These are phyloP conservation scores for Graphiopsis chlorocephala DNA, from an alignment of 2,329 filamentous ascomycete species.

Conservation along the genomic window DNA sequence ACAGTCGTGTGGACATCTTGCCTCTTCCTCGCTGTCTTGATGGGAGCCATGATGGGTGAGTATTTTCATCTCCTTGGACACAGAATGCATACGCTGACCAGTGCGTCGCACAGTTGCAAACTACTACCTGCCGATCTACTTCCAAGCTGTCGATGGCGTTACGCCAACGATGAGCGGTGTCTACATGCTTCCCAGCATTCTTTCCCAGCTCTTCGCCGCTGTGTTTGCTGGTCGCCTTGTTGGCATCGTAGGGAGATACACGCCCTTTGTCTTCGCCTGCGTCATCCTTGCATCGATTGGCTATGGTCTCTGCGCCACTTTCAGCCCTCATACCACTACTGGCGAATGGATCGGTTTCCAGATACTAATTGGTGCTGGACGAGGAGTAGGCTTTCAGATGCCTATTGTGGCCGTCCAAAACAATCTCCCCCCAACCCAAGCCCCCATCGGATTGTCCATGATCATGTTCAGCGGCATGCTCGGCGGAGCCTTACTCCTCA, in stretches of 20 bases:
- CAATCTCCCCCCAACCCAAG: slow-evolving; percentile 24
- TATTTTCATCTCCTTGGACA: slow-evolving; percentile 15
- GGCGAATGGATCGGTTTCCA: slow-evolving; percentile 55
- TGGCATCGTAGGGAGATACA: slow-evolving; percentile 18
- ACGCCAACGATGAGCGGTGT: slow-evolving; percentile 40
- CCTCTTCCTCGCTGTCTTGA: slow-evolving; percentile 34
- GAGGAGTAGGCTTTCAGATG: slow-evolving; percentile 20
- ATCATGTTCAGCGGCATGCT: slow-evolving; percentile 34
- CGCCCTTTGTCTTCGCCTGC: slow-evolving; percentile 20
- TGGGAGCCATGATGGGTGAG: slow-evolving; percentile 27
- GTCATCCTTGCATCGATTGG: slow-evolving; percentile 22
- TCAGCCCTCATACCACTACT: slow-evolving; percentile 40
- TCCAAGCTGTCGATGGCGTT: slow-evolving; percentile 40
- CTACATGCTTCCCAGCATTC: slow-evolving; percentile 37
- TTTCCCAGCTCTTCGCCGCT: slow-evolving; percentile 25
- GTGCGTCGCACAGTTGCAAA: slow-evolving; percentile 19
- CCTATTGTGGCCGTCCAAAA: slow-evolving; percentile 32
- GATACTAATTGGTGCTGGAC: slow-evolving; percentile 48
- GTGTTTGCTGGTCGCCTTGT: slow-evolving; percentile 21
- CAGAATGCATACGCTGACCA: slow-evolving; percentile 34
- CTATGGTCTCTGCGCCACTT: slow-evolving; percentile 28
- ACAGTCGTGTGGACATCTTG: slow-evolving; percentile 37
- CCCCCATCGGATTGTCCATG: slow-evolving; percentile 31
- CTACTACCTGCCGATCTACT: slow-evolving; percentile 41
- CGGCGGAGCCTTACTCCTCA: slow-evolving; percentile 33